These are phyloP conservation scores for Aurantiochytrium sp. DNA, from an alignment of 108 stramenopile genomes.

Conservation along the genomic window DNA sequence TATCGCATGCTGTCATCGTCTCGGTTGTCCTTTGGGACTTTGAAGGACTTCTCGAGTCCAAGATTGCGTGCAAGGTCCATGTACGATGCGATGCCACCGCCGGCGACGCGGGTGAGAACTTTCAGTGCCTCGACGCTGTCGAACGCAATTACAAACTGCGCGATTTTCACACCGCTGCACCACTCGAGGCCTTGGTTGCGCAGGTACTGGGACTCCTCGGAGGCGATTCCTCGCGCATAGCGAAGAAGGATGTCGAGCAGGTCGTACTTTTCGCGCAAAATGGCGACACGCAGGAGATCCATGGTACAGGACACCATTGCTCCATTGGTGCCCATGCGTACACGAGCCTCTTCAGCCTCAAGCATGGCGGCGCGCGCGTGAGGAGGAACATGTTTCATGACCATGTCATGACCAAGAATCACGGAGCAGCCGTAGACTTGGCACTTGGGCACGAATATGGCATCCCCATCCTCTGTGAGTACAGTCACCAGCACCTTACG, in stretches of 20 bases:
- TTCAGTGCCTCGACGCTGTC: not conserved
- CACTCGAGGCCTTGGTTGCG: not conserved
- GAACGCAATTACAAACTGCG: not conserved
- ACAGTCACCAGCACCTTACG: not conserved
- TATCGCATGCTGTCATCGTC: not conserved
- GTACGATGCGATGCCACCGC: not conserved
- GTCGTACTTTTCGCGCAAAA: not conserved
- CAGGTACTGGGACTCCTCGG: not conserved
- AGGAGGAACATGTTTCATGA: not conserved
- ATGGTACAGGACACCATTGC: not conserved
- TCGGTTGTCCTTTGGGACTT: too few relatives aligned
- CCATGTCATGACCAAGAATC: not conserved
- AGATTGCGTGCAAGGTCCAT: too few relatives aligned
- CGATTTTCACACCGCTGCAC: not conserved
- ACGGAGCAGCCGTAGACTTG: not conserved
- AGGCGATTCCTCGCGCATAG: not conserved
- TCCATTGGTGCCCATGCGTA: not conserved
- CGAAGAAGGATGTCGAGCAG: not conserved
- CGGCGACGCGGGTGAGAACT: not conserved
- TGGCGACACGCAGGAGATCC: not conserved
- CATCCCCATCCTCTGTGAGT: not conserved
- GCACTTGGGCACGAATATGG: not conserved
- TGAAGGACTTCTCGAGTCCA: too few relatives aligned
- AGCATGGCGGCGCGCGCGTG: not conserved
- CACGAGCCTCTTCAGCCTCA: not conserved